Evolutionary conservation across 768 basidiomycete genomes (phyloP), one percentile per base, ranked within the genome.

Genomic region (Boletus barrowsii): DNA sequence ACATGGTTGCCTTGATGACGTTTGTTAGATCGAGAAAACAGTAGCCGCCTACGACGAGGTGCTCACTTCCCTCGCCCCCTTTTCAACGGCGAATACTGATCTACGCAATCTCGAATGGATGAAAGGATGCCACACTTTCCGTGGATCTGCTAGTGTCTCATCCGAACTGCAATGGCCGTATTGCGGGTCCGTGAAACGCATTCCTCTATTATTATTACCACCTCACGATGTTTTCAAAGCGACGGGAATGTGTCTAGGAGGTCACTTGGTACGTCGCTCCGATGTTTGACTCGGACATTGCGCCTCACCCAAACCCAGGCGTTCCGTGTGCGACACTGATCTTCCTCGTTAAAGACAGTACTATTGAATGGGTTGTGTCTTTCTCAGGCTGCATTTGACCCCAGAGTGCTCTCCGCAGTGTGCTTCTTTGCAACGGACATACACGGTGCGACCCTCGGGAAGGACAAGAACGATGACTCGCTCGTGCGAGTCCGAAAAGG

Each of bases 361-460:
- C 18, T 5, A 32, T 42, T 60, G 43, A 64, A 49, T 20, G 5
- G 5, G 26, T 29, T 3, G 3, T 5, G 14, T 15, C 3, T 41
- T 56, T 40, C 17, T 6, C 54, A 95, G 91, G 91, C 91, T 46
- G 90, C 93, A 0, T 94, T 98, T 66, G 89, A 98, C 67, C 75
- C 79, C 6, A 83, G 95, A 33, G 81, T 97, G 22, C 76, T 91
- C 4, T 77, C 95, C 1, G 80, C 90, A 0, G 90, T 96, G 40
- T 97, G 94, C 73, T 98, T 91, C 76, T 98, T 98, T 65, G 93
- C 90, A 2, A 98, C 96, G 15, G 94, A 96, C 68, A 84, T 98
- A 43, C 96, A 98, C 70, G 78, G 78, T 45, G 90, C 90, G 1
- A 84, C 91, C 0, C 83, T 98, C 20, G 94, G 95, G 6, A 87